phyloP scores from a whole-genome alignment of 306 rosid genomes.

The Clitoria ternatea region DNA sequence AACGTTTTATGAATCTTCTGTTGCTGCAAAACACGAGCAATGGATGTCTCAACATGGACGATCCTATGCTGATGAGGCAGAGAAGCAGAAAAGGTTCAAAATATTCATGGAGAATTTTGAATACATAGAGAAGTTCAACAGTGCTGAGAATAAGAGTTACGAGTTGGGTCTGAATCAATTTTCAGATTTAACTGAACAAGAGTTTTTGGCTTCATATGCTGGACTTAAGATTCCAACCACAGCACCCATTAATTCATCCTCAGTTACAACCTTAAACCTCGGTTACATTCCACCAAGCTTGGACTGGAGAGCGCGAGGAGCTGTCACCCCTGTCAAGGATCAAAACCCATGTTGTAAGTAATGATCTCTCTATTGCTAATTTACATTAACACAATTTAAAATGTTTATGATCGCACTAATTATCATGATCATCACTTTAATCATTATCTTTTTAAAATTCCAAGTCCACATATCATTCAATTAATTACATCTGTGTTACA shows the following conservation, averaged over 20 bases:
- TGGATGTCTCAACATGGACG: constrained; percentile 31
- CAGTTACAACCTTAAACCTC: background rate
- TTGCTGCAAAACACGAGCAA: constrained; percentile 15
- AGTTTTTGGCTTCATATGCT: constrained; percentile 29
- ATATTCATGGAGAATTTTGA: constrained; percentile 27
- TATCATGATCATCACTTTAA: too few species aligned
- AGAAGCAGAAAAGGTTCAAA: constrained; percentile 29
- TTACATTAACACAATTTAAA: too few species aligned
- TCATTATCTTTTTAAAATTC: too few species aligned
- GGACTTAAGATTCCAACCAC: constrained; percentile 1
- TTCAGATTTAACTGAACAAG: constrained; percentile 38
- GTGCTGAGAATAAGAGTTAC: constrained; percentile 27
- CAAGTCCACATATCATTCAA: too few species aligned
- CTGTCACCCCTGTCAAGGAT: constrained; percentile 29
- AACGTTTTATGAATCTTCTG: constrained; percentile 13
- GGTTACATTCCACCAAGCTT: constrained; percentile 6
- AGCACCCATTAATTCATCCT: background rate
- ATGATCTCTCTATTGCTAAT: too few species aligned
- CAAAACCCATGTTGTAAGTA: constrained; percentile 33
- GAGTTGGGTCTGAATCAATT: constrained; percentile 26
- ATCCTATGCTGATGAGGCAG: background rate
- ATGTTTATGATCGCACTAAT: too few species aligned
- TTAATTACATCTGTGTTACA: too few species aligned
- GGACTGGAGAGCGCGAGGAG: constrained; percentile 40
- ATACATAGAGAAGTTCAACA: constrained; percentile 33